These are phyloP conservation scores for Pseudogymnoascus sp. DNA, from an alignment of 2,329 filamentous ascomycete species.

Conservation along the genomic window DNA sequence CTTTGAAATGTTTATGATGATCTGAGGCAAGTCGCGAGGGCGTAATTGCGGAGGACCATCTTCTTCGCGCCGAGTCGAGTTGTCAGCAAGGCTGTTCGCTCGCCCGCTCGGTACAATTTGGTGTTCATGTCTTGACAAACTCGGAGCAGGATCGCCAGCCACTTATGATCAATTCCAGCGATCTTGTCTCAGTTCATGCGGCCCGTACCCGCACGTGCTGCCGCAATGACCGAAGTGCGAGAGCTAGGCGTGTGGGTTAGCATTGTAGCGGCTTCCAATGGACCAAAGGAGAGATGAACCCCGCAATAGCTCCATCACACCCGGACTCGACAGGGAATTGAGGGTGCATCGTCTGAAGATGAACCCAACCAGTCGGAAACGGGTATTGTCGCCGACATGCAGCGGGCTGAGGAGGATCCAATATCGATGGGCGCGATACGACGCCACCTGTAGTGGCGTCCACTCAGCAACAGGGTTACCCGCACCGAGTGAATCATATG, in stretches of 20 bases:
- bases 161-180: not conserved
- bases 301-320: not conserved
- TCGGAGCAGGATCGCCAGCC: not conserved
- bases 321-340: not conserved
- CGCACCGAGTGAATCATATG: not conserved
- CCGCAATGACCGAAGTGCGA: not conserved
- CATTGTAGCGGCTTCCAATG: not conserved
- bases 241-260: not conserved
- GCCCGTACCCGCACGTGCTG: conserved; percentile 1
- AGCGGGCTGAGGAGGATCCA: not conserved
- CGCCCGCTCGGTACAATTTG: not conserved
- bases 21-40: not conserved
- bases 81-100: not conserved
- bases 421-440: not conserved
- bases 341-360: not conserved
- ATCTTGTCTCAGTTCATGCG: conserved; percentile 3
- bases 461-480: not conserved
- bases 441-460: not conserved
- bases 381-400: not conserved
- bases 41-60: not conserved
- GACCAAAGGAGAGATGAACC: not conserved
- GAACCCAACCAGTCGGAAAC: not conserved
- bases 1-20: not conserved
- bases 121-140: not conserved
- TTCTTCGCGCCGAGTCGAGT: not conserved